Evolutionary conservation across 2,329 filamentous ascomycete genomes (phyloP).

Genomic region (Arachnopeziza araneosa): DNA sequence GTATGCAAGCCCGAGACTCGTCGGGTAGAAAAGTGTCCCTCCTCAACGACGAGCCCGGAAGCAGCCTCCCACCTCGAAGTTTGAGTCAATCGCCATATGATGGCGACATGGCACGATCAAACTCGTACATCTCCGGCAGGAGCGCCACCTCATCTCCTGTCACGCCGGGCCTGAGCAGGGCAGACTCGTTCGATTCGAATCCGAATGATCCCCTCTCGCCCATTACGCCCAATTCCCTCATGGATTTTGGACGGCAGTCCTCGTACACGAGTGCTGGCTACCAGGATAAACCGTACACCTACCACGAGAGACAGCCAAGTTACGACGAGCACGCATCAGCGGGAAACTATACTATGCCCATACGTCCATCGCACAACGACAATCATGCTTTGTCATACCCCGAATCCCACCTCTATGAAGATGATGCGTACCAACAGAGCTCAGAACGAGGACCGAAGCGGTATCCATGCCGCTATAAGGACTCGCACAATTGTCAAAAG

Average conservation of each 20-base stretch:
- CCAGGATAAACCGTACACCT: conserved; percentile 36
- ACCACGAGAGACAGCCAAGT: conserved; percentile 8
- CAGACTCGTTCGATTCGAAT: conserved; percentile 57
- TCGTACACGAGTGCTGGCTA: conserved; percentile 21
- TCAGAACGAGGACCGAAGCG: conserved; percentile 43
- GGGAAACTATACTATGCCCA: conserved; percentile 7
- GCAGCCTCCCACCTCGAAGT: conserved; percentile 14
- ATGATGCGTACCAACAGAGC: conserved; percentile 16
- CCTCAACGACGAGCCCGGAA: conserved; percentile 48
- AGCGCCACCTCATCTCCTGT: conserved; percentile 29
- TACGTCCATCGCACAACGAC: conserved; percentile 9
- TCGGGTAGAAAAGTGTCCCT: conserved; percentile 54
- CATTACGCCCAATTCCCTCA: conserved; percentile 45
- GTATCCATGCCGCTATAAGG: conserved; percentile 69
- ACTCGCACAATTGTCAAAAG: conserved; percentile 67
- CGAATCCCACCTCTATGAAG: conserved; percentile 20
- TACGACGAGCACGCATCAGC: conserved; percentile 9
- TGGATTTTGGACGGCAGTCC: conserved; percentile 35
- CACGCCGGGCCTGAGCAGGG: conserved; percentile 50
- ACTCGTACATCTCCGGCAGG: conserved; percentile 33
- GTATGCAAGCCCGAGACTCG: conserved; percentile 51
- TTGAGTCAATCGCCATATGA: conserved; percentile 6
- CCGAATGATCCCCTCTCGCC: conserved; percentile 50
- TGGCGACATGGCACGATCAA: conserved; percentile 15
- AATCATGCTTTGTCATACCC: conserved; percentile 8